Conservation (phyloP, 2,329 filamentous ascomycete species). For the Phialocephala sp. region DNA sequence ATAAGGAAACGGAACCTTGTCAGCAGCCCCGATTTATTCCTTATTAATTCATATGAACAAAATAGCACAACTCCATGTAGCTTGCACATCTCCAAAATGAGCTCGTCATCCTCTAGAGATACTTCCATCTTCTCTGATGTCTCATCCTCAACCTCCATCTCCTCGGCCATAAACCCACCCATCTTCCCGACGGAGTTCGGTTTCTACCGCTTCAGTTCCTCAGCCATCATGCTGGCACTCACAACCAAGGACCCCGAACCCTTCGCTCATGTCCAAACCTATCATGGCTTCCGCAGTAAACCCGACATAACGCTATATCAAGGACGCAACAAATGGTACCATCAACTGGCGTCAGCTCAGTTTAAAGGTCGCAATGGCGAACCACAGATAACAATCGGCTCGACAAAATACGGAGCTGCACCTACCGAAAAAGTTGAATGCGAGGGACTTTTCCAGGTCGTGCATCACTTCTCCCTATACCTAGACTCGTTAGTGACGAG, state of each 20-base stretch:
- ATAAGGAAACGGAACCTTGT: neutral
- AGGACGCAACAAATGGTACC: neutral
- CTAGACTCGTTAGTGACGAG: neutral
- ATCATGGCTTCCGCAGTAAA: neutral
- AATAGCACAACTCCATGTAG: neutral
- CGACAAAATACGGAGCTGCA: neutral
- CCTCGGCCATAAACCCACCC: neutral
- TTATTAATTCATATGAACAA: neutral
- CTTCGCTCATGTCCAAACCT: neutral
- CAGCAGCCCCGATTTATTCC: neutral
- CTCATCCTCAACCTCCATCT: neutral
- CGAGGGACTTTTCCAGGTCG: neutral
- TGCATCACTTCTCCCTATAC: neutral
- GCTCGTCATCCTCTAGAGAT: neutral
- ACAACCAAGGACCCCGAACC: neutral
- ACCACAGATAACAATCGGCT: neutral
- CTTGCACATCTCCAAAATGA: neutral
- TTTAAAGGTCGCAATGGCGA: neutral
- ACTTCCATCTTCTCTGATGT: neutral
- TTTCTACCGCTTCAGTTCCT: neutral
- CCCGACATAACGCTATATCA: neutral
- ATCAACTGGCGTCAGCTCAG: neutral
- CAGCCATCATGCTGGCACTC: neutral
- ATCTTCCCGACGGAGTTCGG: neutral
- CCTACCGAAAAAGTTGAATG: constrained; percentile 6